Evolutionary conservation across 208 protist species (phyloP), one percentile per base, ranked within the genome.

Genomic region (Sergeia podlipaevii): DNA sequence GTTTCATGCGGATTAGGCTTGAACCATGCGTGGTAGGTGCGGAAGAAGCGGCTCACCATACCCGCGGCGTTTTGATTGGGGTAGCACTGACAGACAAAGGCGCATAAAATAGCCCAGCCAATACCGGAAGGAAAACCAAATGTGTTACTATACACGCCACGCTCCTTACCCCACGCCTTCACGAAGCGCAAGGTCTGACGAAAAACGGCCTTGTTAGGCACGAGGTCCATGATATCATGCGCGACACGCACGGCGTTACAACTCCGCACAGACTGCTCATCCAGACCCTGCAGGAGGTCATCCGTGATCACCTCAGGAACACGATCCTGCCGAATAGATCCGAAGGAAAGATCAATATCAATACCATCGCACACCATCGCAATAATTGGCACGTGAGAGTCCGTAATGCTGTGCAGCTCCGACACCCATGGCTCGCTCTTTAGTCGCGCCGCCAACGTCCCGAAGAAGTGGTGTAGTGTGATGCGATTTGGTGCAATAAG

Each of bases 91-190:
- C 96, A 98, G 20, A 98, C 93, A 65, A 97, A 92, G 4, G 97
- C 98, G 4, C 85, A 80, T 13, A 99, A 66, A 36, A 99, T 92
- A 15, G 97, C 97, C 93, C 94, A 99, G 30, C 96, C 93, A 43
- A 99, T 90, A 76, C 98, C 98, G 21, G 96, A 97, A 0, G 98
- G 87, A 69, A 97, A 99, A 28, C 98, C 97, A 59, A 98, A 89
- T 26, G 85, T 93, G 77, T 98, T 99, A 43, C 93, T 92, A 76
- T 99, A 99, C 26, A 99, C 85, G 15, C 74, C 87, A 29, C 97
- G 81, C 28, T 67, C 70, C 72, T 88, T 97, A 3, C 97, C 97
- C 97, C 98, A 99, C 21, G 96, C 77, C 70, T 99, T 99, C 21
- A 99, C 96, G 44, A 91, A 92, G 34, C 97, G 85, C 20, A 99